These are phyloP conservation scores for Scleromitrula shiraiana DNA, from an alignment of 2,329 filamentous ascomycete genomes.

Conservation along the genomic window DNA sequence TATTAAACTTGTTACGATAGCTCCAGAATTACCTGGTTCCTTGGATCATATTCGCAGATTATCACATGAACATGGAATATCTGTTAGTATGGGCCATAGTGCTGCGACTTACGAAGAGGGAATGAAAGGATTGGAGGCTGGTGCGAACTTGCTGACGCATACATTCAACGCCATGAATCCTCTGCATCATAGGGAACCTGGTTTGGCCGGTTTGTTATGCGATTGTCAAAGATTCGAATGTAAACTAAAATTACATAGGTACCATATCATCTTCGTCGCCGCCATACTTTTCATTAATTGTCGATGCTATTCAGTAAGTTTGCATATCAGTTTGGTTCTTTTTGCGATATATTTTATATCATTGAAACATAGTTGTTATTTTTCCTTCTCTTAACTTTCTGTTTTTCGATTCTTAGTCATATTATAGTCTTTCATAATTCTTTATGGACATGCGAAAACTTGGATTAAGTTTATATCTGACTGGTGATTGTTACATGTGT, in stretches of 20 bases:
- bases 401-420: not conserved
- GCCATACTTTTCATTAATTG: conserved; percentile 44
- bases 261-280: conserved; percentile 26
- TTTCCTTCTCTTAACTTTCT: not conserved
- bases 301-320: conserved; percentile 41
- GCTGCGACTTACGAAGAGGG: conserved; percentile 41
- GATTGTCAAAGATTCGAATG: not conserved
- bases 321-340: not conserved
- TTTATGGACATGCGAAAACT: no score
- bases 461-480: no score
- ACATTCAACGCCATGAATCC: conserved; percentile 47
- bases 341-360: not conserved
- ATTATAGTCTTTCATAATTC: not conserved
- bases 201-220: conserved; percentile 35
- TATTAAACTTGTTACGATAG: conserved; percentile 44
- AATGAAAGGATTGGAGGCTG: conserved; percentile 36
- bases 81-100: conserved; percentile 35
- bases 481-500: no score
- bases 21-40: conserved; percentile 41
- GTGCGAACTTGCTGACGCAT: conserved; percentile 45
- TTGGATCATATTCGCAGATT: conserved; percentile 36
- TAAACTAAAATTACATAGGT: conserved; percentile 11
- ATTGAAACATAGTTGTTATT: not conserved
- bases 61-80: conserved; percentile 23
- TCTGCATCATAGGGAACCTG: conserved; percentile 42